Conservation (phyloP, 768 basidiomycete genomes). For the Strobilomyces confusus region DNA sequence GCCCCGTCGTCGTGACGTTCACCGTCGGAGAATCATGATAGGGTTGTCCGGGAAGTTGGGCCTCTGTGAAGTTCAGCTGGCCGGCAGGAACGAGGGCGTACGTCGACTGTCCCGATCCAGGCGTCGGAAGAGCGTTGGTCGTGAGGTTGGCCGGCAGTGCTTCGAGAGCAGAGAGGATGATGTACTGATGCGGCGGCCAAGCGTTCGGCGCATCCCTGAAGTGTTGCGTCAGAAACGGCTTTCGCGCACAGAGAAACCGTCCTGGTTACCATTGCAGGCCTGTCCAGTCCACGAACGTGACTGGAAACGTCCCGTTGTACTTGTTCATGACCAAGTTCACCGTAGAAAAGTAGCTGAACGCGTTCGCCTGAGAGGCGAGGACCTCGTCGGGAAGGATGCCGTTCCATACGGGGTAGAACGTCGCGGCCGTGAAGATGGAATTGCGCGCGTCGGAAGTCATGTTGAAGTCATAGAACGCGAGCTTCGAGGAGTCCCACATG, state of each 20-base stretch:
- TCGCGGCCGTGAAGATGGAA: conserved; percentile 65
- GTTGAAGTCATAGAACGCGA: conserved; percentile 94
- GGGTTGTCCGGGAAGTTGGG: conserved; percentile 66
- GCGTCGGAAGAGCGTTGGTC: conserved; percentile 48
- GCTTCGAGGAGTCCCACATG: conserved; percentile 74
- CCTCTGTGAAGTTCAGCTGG: conserved; percentile 78
- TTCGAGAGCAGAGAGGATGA: conserved; percentile 71
- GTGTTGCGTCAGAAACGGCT: neutral
- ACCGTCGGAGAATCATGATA: conserved; percentile 32
- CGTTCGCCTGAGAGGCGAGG: conserved; percentile 47
- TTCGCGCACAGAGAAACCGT: neutral
- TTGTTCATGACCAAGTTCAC: conserved; percentile 75
- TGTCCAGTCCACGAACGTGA: conserved; percentile 65
- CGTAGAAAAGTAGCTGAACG: conserved; percentile 70
- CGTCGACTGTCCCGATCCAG: conserved; percentile 47
- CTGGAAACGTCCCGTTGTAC: conserved; percentile 85
- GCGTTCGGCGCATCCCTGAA: conserved; percentile 80
- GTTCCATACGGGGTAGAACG: conserved; percentile 84
- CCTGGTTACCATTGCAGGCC: conserved; percentile 77
- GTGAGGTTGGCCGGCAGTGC: conserved; percentile 73
- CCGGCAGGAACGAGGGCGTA: conserved; percentile 70
- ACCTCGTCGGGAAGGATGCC: conserved; percentile 79
- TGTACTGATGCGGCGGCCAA: conserved; percentile 87
- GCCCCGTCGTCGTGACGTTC: conserved; percentile 51
- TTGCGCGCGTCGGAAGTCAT: conserved; percentile 62